phyloP scores from a whole-genome alignment of 805 yeast genomes.

The Kuraishia molischiana region DNA sequence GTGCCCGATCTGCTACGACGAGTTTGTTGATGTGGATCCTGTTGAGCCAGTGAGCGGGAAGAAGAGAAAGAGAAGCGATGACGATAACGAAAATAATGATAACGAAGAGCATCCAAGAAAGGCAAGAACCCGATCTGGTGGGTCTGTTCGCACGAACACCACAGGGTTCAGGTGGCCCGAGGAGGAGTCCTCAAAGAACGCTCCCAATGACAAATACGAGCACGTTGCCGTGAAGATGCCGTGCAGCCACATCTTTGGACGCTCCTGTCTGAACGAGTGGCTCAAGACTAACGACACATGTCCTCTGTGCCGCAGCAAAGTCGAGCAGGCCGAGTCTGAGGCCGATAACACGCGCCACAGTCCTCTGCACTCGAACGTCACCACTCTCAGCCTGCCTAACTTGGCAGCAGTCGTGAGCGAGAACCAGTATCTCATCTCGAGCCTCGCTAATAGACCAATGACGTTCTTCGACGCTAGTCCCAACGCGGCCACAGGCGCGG shows the following conservation, averaged over 20 bases:
- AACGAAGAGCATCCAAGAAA: conserved; percentile 7
- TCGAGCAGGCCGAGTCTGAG: conserved; percentile 20
- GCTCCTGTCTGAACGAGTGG: conserved; percentile 82
- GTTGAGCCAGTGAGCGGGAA: conserved; percentile 6
- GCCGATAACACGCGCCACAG: conserved; percentile 4
- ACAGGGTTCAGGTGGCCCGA: not conserved
- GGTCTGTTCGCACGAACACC: not conserved
- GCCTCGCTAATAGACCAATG: conserved; percentile 19
- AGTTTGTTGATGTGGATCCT: conserved; percentile 25
- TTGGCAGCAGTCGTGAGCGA: conserved; percentile 22
- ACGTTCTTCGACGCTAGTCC: conserved; percentile 11
- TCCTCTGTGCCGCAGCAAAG: conserved; percentile 70
- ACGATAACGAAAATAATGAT: conserved; percentile 13
- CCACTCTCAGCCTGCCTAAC: conserved; percentile 25
- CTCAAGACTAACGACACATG: conserved; percentile 63
- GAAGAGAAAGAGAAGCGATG: conserved; percentile 13
- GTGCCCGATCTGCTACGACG: conserved; percentile 63
- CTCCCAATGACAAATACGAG: conserved; percentile 15
- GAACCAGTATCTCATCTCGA: conserved; percentile 18
- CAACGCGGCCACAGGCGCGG: not conserved
- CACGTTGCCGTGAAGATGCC: conserved; percentile 73
- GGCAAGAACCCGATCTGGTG: not conserved
- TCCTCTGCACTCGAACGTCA: conserved; percentile 5
- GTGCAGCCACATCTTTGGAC: conserved; percentile 83
- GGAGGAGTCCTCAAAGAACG: not conserved